Evolutionary conservation across 108 stramenopile species (phyloP).

Genomic region (Pseudonitzschia pungens): DNA sequence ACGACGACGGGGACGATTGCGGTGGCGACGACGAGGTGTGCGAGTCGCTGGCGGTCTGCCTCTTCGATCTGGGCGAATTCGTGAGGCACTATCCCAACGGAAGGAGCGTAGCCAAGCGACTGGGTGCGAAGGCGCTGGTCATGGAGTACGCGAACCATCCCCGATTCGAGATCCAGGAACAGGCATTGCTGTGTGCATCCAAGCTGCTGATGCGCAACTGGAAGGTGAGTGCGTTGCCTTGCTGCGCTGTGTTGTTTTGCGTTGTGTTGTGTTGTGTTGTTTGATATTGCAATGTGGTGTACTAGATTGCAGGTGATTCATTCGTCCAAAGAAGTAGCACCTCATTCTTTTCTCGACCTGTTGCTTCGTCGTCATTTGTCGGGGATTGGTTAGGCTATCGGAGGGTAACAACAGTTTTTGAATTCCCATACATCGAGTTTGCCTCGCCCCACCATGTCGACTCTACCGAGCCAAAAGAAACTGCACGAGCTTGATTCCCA

Average conservation of each 20-base stretch:
- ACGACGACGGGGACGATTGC: neutral
- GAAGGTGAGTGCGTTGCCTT: neutral
- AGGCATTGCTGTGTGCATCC: constrained; percentile 89
- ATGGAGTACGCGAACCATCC: constrained; percentile 82
- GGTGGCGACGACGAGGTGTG: constrained; percentile 6
- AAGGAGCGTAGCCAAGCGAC: neutral
- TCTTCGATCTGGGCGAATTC: constrained; percentile 94
- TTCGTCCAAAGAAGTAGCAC: too few relatives aligned
- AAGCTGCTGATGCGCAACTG: constrained; percentile 80
- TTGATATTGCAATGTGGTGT: too few relatives aligned
- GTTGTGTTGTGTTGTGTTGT: neutral
- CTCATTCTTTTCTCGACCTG: too few relatives aligned
- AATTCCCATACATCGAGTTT: too few relatives aligned
- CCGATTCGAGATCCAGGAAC: constrained; percentile 79
- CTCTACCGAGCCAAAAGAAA: too few relatives aligned
- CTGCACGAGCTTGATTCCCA: too few relatives aligned
- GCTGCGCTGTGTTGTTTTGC: too few relatives aligned
- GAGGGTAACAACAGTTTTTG: too few relatives aligned
- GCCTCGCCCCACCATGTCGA: too few relatives aligned
- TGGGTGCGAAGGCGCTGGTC: constrained; percentile 80
- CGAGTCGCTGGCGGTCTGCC: constrained; percentile 74
- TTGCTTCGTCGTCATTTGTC: too few relatives aligned
- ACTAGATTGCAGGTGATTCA: too few relatives aligned
- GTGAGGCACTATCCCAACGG: constrained; percentile 82
- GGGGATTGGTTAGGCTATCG: too few relatives aligned